These are phyloP conservation scores for Calocybe indica DNA, from an alignment of 768 basidiomycete species.

Conservation along the genomic window DNA sequence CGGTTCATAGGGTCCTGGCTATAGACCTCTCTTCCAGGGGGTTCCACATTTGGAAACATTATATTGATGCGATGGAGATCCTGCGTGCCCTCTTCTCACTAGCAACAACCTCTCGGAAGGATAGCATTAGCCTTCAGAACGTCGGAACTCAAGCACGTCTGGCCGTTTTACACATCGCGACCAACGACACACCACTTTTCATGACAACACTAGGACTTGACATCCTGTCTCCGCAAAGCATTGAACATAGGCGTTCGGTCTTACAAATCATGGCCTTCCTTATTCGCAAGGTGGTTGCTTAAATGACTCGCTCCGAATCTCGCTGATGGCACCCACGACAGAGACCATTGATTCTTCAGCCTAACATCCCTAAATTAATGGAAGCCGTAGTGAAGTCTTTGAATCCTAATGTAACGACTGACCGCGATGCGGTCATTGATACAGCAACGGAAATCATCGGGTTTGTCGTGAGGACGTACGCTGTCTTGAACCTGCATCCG, in stretches of 20 bases:
- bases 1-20: slow-evolving; percentile 62
- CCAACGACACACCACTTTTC: slow-evolving; percentile 79
- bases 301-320: neutral
- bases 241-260: slow-evolving; percentile 79
- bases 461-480: slow-evolving; percentile 89
- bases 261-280: slow-evolving; percentile 93
- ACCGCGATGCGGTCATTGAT: slow-evolving; percentile 81
- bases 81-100: slow-evolving; percentile 78
- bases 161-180: slow-evolving; percentile 82
- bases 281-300: slow-evolving; percentile 67
- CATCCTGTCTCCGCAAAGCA: slow-evolving; percentile 69
- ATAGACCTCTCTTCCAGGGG: slow-evolving; percentile 90
- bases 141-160: slow-evolving; percentile 72
- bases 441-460: slow-evolving; percentile 92
- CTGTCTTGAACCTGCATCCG: neutral
- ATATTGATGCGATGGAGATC: slow-evolving; percentile 85
- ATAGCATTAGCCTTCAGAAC: slow-evolving; percentile 61
- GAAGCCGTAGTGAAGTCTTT: slow-evolving; percentile 96
- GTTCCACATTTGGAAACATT: slow-evolving; percentile 92
- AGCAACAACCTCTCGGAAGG: slow-evolving; percentile 68
- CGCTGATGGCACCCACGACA: slow-evolving; percentile 18
- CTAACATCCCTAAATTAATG: slow-evolving; percentile 77
- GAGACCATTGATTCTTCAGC: slow-evolving; percentile 82
- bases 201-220: slow-evolving; percentile 93
- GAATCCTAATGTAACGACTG: slow-evolving; percentile 78